Percentiles rank a stretch among this genome's conserved stretches.
These are phyloP conservation scores for Stachybotrys echinatus DNA, from an alignment of 2,329 filamentous ascomycete genomes.

Conservation along the genomic window DNA sequence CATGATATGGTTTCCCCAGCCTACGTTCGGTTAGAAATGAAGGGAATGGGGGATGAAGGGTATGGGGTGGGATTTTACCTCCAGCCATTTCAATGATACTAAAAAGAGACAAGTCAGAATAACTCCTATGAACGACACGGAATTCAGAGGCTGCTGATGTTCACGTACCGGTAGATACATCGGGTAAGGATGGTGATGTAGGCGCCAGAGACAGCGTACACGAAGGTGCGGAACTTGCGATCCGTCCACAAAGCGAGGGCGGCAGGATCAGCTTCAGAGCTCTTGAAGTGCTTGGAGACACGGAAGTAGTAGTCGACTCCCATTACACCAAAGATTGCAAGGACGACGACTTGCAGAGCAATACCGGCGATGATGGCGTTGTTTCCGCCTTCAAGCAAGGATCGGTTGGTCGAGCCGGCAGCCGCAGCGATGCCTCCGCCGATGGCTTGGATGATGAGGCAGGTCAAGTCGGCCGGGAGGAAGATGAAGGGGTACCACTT, in stretches of 20 bases:
- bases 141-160: neutral
- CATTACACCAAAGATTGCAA: conserved; percentile 38
- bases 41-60: too few relatives aligned
- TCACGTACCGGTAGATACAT: conserved; percentile 48
- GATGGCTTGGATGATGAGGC: conserved; percentile 53
- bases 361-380: conserved; percentile 49
- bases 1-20: conserved; percentile 61
- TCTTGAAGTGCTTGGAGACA: conserved; percentile 30
- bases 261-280: conserved; percentile 19
- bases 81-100: neutral
- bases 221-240: conserved; percentile 36
- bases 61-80: neutral
- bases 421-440: conserved; percentile 51
- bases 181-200: conserved; percentile 42
- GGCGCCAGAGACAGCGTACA: conserved; percentile 36
- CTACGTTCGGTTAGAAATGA: too few relatives aligned
- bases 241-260: conserved; percentile 35
- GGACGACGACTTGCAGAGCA: conserved; percentile 46
- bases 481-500: conserved; percentile 52
- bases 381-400: conserved; percentile 41
- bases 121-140: too few relatives aligned
- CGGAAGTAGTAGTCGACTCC: conserved; percentile 40
- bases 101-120: neutral
- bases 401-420: conserved; percentile 31
- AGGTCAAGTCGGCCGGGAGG: conserved; percentile 54